Evolutionary conservation across 169 alveolate genomes (phyloP).

Genomic region (Plasmodium malariae): DNA sequence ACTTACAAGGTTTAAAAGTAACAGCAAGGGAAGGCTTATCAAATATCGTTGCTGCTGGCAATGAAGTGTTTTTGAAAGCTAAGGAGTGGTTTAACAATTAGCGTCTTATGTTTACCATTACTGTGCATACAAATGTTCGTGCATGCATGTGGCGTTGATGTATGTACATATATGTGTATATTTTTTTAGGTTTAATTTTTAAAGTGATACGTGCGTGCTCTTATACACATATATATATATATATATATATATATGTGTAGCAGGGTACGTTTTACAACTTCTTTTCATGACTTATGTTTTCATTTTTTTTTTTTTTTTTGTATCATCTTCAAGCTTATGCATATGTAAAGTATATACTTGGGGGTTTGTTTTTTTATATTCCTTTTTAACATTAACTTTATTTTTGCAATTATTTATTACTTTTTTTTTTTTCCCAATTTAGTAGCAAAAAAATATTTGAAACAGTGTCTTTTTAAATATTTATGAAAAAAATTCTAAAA

Average conservation of each 20-base stretch:
- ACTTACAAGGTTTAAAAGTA: slow-evolving; percentile 81
- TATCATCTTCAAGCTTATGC: background rate
- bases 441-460: background rate
- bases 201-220: background rate
- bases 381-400: background rate
- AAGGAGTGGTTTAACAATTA: slow-evolving; percentile 84
- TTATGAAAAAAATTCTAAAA: background rate
- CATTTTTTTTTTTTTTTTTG: slow-evolving; percentile 22
- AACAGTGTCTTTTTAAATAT: background rate
- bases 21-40: slow-evolving; percentile 81
- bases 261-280: background rate
- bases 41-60: slow-evolving; percentile 82
- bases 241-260: background rate
- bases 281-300: background rate
- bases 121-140: background rate
- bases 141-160: background rate
- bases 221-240: background rate
- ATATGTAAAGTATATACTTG: background rate
- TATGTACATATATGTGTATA: background rate
- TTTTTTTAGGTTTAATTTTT: slow-evolving; percentile 50
- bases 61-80: slow-evolving; percentile 83
- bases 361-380: background rate
- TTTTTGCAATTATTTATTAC: slow-evolving; percentile 1
- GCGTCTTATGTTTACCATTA: background rate
- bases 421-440: background rate